A percentile compares a stretch with the other conserved stretches of the same genome.
Evolutionary conservation across 192 early-diverging fungal species (phyloP).

Genomic region (Backusella tarrabulga): DNA sequence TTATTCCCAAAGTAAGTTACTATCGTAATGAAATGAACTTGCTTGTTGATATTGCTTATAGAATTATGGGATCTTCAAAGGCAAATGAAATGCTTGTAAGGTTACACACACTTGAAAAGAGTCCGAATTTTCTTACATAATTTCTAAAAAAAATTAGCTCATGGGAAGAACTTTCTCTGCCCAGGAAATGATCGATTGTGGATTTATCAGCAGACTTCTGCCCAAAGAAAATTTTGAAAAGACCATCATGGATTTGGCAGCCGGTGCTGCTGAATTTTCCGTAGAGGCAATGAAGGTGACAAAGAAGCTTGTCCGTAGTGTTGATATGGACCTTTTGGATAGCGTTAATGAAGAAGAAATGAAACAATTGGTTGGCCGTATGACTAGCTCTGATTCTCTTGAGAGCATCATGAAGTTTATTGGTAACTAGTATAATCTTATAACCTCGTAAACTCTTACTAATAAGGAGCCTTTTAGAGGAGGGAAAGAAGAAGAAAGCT

Average conservation of each 20-base stretch:
- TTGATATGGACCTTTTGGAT: conserved; percentile 44
- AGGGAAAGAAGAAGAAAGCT: background rate
- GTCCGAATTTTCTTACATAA: background rate
- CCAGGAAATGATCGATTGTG: conserved; percentile 54
- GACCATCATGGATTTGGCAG: conserved; percentile 47
- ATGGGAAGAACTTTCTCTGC: conserved; percentile 56
- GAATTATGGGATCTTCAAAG: conserved; percentile 58
- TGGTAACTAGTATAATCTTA: conserved; percentile 9
- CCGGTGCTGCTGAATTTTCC: conserved; percentile 49
- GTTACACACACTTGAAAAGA: background rate
- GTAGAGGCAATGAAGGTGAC: conserved; percentile 56
- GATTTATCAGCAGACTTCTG: conserved; percentile 54
- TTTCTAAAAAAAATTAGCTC: conserved; percentile 20
- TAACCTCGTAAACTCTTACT: background rate
- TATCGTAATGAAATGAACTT: background rate
- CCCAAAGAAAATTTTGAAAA: conserved; percentile 48
- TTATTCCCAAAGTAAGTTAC: conserved; percentile 55
- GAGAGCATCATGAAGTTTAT: conserved; percentile 22
- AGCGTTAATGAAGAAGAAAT: conserved; percentile 56
- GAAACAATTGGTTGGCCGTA: conserved; percentile 44
- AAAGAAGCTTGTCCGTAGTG: conserved; percentile 49
- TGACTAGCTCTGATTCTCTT: conserved; percentile 21
- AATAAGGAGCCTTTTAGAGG: background rate
- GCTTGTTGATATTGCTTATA: conserved; percentile 1
- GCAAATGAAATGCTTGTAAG: conserved; percentile 62